These are phyloP conservation scores for Skeletonema costatum DNA, from an alignment of 108 stramenopile species.

Conservation along the genomic window DNA sequence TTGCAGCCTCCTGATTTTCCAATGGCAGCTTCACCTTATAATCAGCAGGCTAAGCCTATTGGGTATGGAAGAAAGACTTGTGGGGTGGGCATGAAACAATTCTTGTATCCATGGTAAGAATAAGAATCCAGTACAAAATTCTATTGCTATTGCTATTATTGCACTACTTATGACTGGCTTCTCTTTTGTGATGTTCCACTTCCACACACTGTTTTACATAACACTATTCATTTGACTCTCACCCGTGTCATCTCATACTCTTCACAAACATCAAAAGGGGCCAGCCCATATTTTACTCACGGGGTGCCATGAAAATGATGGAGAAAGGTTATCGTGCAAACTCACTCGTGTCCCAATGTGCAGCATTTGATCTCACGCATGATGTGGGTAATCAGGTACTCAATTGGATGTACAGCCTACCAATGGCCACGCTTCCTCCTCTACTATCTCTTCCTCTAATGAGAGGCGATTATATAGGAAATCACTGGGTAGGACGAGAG, in stretches of 20 bases:
- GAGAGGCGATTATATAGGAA: constrained; percentile 2
- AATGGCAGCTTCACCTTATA: constrained; percentile 10
- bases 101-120: constrained; percentile 29
- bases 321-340: constrained; percentile 13
- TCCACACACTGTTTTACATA: too few species aligned
- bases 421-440: constrained; percentile 18
- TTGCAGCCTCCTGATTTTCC: constrained; percentile 1
- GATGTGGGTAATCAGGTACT: constrained; percentile 41
- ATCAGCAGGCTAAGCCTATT: neutral
- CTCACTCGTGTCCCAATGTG: constrained; percentile 28
- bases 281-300: constrained; percentile 30
- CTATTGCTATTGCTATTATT: too few species aligned
- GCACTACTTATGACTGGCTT: too few species aligned
- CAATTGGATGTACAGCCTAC: constrained; percentile 40
- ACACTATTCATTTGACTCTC: too few species aligned
- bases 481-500: constrained; percentile 3
- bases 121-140: too few species aligned
- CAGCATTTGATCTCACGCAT: constrained; percentile 29
- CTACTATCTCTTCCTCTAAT: neutral
- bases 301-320: constrained; percentile 21
- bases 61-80: neutral
- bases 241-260: too few species aligned
- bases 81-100: constrained; percentile 1
- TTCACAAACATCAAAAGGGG: constrained; percentile 1
- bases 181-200: too few species aligned